Evolutionary conservation across 805 yeast genomes (phyloP), one percentile per base, ranked within the genome.

Genomic region (Metschnikowia peoriensis): DNA sequence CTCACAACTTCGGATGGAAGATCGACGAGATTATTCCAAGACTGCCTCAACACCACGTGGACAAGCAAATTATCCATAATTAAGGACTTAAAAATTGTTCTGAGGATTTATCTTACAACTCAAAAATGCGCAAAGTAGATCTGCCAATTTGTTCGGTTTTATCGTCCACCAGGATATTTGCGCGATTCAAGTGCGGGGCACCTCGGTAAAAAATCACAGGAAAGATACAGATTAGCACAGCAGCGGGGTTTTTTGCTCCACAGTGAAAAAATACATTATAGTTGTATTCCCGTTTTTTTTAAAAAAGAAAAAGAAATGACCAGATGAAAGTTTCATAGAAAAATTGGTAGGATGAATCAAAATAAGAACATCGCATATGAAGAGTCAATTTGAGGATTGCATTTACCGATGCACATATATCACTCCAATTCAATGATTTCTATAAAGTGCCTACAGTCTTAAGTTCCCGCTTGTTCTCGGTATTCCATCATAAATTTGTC

Each of bases 21-120:
- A 56, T 80, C 81, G 29, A 80, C 80, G 42, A 85, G 70, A 54
- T 81, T 81, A 28, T 80, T 76, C 58, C 83, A 61, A 35, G 69
- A 61, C 27, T 71, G 68, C 43, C 70, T 63, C 54, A 62, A 66
- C 10, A 57, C 61, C 14, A 72, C 54, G 11, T 54, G 62, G 4
- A 66, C 72, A 50, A 62, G 60, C 47, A 67, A 69, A 39, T 70
- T 69, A 41, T 75, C 78, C 79, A 75, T 75, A 22, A 22, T 22
- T 2, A 22, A 22, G 4, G 22, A 22, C 35, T 17, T 29, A 16
- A 22, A 10, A 34, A 34, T 39, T 29, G 28, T 22, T 22, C 4
- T 22, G 22, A 3, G 22, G 22, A 22, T 22, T 22, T 22, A 22
- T 22, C 4, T 22, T 4, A 22, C 2, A 22, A 4, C 22, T 41